Percentiles rank a stretch among this genome's conserved stretches.
phyloP scores from a whole-genome alignment of 345 rosid genomes.

The Pugionium dolabratum region DNA sequence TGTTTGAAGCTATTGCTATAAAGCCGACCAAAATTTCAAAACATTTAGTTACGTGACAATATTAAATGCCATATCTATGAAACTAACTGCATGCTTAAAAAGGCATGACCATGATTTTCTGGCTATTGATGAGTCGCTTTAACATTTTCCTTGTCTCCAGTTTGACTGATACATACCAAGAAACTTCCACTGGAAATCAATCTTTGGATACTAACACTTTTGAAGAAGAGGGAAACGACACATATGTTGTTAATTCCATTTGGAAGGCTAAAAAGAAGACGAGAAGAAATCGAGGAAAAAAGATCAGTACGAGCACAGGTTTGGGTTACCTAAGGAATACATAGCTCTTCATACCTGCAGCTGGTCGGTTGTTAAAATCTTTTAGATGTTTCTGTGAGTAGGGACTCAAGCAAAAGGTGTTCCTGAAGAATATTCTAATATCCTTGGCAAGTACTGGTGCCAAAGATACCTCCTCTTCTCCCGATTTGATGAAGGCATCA shows the following conservation, averaged over 20 bases:
- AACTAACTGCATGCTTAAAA: neutral
- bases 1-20: constrained; percentile 6
- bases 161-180: constrained; percentile 39
- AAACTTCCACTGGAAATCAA: constrained; percentile 36
- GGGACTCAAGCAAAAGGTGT: constrained; percentile 47
- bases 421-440: constrained; percentile 48
- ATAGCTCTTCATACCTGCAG: constrained; percentile 9
- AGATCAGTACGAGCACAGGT: constrained; percentile 52
- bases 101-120: constrained; percentile 12
- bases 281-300: constrained; percentile 44
- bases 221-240: constrained; percentile 38
- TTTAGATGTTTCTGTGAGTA: constrained; percentile 34
- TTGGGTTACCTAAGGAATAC: constrained; percentile 1
- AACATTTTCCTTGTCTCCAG: constrained; percentile 45
- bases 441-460: constrained; percentile 73
- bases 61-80: neutral
- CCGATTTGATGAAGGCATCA: constrained; percentile 74
- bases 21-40: neutral
- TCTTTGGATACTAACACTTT: constrained; percentile 33
- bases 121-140: neutral
- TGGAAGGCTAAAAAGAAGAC: constrained; percentile 55
- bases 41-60: constrained; percentile 1
- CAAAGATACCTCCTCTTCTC: constrained; percentile 83
- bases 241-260: constrained; percentile 29
- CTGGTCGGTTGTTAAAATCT: neutral